phyloP scores from a whole-genome alignment of 495 filamentous ascomycete genomes.

The Penicillium cataractarum region DNA sequence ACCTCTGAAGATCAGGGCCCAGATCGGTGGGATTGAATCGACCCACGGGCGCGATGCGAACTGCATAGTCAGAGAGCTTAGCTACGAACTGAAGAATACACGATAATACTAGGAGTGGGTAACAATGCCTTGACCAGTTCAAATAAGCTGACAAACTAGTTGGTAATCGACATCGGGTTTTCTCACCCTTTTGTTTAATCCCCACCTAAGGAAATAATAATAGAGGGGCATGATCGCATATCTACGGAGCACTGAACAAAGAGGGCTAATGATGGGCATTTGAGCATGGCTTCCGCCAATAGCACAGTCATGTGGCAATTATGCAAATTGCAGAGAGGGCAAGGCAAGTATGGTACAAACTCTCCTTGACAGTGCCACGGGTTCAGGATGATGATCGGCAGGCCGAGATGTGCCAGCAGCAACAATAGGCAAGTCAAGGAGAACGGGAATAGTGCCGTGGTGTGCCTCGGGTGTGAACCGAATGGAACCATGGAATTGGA shows the following conservation, averaged over 20 bases:
- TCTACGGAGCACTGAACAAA: not conserved
- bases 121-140: not conserved
- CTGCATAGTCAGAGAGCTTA: not conserved
- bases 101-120: too few relatives aligned
- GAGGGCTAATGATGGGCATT: not conserved
- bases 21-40: not conserved
- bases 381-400: conserved; percentile 9
- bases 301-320: not conserved
- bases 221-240: not conserved
- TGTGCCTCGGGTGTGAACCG: not conserved
- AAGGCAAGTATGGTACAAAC: not conserved
- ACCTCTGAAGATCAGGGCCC: not conserved
- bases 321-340: not conserved
- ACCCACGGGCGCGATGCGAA: not conserved
- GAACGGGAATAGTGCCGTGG: not conserved
- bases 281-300: not conserved
- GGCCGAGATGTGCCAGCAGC: conserved; percentile 2
- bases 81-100: too few relatives aligned
- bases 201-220: too few relatives aligned
- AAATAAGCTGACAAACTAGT: not conserved
- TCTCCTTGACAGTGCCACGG: conserved; percentile 7
- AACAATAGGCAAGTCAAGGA: conserved; percentile 18
- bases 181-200: not conserved
- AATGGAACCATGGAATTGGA: conserved; percentile 4
- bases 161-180: not conserved